These are phyloP conservation scores for Cryptosporidium ubiquitum DNA, from an alignment of 169 alveolate species.

Conservation along the genomic window DNA sequence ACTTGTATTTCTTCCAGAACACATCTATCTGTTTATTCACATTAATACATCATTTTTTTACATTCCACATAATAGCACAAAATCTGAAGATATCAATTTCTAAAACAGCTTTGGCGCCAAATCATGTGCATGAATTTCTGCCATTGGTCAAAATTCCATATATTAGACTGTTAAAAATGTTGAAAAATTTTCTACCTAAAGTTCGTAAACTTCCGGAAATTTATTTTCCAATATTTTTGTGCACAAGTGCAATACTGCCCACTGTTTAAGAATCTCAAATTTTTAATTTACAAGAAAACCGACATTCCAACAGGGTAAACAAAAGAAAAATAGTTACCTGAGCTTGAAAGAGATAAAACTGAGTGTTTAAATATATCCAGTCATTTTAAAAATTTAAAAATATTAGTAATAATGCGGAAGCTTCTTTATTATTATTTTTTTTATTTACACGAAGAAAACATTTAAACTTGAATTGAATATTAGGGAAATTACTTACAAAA, in stretches of 20 bases:
- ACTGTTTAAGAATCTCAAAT: neutral
- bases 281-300: neutral
- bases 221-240: neutral
- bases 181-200: neutral
- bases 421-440: neutral
- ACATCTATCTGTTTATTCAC: neutral
- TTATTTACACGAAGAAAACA: neutral
- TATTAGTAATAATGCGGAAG: neutral
- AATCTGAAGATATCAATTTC: neutral
- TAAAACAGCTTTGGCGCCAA: neutral
- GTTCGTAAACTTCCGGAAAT: neutral
- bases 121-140: neutral
- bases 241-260: neutral
- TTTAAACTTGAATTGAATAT: conserved; percentile 14
- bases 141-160: neutral
- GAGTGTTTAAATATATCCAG: neutral
- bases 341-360: neutral
- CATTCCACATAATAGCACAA: neutral
- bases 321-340: neutral
- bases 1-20: neutral
- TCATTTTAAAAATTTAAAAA: neutral
- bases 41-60: neutral
- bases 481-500: conserved; percentile 28
- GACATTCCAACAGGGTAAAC: neutral
- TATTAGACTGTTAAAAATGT: neutral